These are phyloP conservation scores for Hymenoscyphus infarciens DNA, from an alignment of 2,329 filamentous ascomycete genomes.

Conservation along the genomic window DNA sequence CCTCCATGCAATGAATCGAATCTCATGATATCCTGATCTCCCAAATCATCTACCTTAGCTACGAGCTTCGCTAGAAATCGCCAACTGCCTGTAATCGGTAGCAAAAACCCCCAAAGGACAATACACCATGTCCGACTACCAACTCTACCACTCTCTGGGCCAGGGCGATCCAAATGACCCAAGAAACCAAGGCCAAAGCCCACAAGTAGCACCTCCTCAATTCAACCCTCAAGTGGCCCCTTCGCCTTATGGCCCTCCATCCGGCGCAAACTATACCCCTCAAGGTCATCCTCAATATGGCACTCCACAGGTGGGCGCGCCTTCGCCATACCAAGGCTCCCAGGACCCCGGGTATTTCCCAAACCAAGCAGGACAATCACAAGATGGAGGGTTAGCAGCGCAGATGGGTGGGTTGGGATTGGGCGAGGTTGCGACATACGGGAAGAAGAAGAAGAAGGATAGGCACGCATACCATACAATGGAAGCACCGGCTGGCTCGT, in stretches of 20 bases:
- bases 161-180: slow-evolving; percentile 51
- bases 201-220: slow-evolving; percentile 49
- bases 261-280: slow-evolving; percentile 22
- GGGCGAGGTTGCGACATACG: slow-evolving; percentile 45
- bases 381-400: slow-evolving; percentile 54
- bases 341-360: slow-evolving; percentile 26
- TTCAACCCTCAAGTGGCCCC: slow-evolving; percentile 54
- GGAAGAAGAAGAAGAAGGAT: slow-evolving; percentile 84
- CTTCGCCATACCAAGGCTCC: slow-evolving; percentile 33
- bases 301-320: slow-evolving; percentile 28
- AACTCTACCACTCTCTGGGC: slow-evolving; percentile 54
- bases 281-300: slow-evolving; percentile 17
- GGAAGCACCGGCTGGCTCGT: slow-evolving; percentile 64
- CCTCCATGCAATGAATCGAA: slow-evolving; percentile 12
- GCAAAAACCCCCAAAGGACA: slow-evolving; percentile 3
- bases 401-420: slow-evolving; percentile 78
- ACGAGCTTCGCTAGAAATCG: neutral
- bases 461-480: slow-evolving; percentile 88
- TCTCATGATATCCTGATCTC: slow-evolving; percentile 10
- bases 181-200: slow-evolving; percentile 50
- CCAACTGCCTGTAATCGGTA: neutral
- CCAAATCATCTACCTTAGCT: neutral
- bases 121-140: slow-evolving; percentile 51
- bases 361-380: slow-evolving; percentile 35
- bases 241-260: slow-evolving; percentile 43